A percentile compares a stretch with the other conserved stretches of the same genome.
These are phyloP conservation scores for Fusarium sp. DNA, from an alignment of 2,329 filamentous ascomycete genomes.

Conservation along the genomic window DNA sequence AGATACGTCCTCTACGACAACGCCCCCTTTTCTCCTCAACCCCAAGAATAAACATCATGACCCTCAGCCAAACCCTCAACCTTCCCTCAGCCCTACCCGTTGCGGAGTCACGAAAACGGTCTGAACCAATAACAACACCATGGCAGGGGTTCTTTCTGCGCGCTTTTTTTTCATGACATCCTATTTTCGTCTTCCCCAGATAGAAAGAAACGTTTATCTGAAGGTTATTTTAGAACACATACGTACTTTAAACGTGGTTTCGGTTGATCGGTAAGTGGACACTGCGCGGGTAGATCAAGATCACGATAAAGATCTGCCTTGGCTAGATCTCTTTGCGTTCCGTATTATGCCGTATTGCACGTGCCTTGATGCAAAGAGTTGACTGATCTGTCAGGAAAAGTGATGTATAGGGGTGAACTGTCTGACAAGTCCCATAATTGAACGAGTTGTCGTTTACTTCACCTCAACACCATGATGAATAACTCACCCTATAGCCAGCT, in stretches of 20 bases:
- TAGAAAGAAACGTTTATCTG: slow-evolving; percentile 8
- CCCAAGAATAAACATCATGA: slow-evolving; percentile 40
- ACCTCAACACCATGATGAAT: neutral
- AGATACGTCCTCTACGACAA: slow-evolving; percentile 27
- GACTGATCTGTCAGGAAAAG: slow-evolving; percentile 9
- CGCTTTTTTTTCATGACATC: slow-evolving; percentile 20
- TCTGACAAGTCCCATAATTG: neutral
- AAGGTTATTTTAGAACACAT: slow-evolving; percentile 16
- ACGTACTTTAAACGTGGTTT: slow-evolving; percentile 21
- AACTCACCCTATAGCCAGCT: slow-evolving; percentile 2
- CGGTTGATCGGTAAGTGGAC: slow-evolving; percentile 43
- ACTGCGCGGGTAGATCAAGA: slow-evolving; percentile 38
- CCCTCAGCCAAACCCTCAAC: slow-evolving; percentile 34
- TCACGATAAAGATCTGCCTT: slow-evolving; percentile 33
- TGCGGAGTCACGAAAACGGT: slow-evolving; percentile 33
- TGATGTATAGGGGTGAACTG: neutral
- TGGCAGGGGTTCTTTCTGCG: slow-evolving; percentile 32
- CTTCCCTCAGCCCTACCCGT: slow-evolving; percentile 42
- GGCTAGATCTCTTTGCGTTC: slow-evolving; percentile 28
- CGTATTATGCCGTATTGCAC: slow-evolving; percentile 22
- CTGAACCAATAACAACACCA: slow-evolving; percentile 38
- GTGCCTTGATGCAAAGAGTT: slow-evolving; percentile 14
- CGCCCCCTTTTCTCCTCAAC: slow-evolving; percentile 32
- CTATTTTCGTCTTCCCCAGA: slow-evolving; percentile 25
- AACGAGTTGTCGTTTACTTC: neutral